phyloP scores from a whole-genome alignment of 257 asterid species.

The Solanum acaule region DNA sequence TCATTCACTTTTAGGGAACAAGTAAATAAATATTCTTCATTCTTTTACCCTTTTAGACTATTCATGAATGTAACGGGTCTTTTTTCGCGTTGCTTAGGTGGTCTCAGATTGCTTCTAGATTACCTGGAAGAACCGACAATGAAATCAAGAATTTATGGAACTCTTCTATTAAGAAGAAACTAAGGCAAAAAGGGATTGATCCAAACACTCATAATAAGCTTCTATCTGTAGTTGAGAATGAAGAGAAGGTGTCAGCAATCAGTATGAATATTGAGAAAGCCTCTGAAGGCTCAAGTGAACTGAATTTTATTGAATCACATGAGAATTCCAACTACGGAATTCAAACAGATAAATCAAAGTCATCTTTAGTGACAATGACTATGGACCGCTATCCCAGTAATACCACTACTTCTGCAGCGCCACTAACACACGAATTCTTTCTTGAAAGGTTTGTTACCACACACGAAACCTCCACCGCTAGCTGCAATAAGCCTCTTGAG shows the following conservation, averaged over 20 bases:
- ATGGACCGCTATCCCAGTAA: neutral
- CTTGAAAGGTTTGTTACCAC: neutral
- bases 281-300: neutral
- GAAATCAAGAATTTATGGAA: neutral
- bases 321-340: neutral
- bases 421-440: neutral
- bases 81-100: neutral
- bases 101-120: neutral
- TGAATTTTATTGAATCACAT: neutral
- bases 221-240: neutral
- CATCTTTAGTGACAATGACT: neutral
- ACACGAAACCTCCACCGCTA: neutral
- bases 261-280: neutral
- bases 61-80: neutral
- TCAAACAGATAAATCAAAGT: neutral
- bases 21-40: neutral
- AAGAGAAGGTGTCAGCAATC: neutral
- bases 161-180: neutral
- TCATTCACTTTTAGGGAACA: neutral
- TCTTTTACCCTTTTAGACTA: neutral
- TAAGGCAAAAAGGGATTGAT: neutral
- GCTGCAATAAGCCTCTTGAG: neutral
- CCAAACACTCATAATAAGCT: neutral
- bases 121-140: neutral
- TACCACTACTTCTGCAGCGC: neutral